Conservation (phyloP, 2,329 filamentous ascomycete species). For the Scytalidium sp. region DNA sequence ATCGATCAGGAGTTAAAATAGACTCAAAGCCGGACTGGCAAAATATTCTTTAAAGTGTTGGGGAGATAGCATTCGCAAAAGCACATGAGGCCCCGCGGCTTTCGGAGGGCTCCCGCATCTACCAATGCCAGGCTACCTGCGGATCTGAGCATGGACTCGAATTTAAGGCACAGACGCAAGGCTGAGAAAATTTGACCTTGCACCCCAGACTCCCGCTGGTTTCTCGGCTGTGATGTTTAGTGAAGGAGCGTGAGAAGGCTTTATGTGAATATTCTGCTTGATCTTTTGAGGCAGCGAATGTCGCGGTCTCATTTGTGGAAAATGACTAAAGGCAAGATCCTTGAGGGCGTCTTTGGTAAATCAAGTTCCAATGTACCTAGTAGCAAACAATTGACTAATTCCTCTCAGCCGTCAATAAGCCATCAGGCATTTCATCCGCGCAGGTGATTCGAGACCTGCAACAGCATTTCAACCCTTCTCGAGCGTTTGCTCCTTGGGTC, state of each 20-base stretch:
- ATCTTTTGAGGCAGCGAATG: conserved; percentile 12
- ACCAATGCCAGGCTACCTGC: background rate
- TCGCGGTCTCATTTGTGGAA: conserved; percentile 18
- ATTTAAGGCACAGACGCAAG: background rate
- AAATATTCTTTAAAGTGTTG: background rate
- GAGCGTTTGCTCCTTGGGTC: conserved; percentile 76
- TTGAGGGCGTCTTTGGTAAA: conserved; percentile 63
- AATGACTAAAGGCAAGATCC: conserved; percentile 38
- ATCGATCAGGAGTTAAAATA: background rate
- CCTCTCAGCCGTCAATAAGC: conserved; percentile 85
- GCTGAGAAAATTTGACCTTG: background rate
- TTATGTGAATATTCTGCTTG: background rate
- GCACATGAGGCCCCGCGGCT: background rate
- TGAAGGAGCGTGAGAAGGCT: background rate
- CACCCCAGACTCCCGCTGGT: background rate
- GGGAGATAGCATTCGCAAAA: background rate
- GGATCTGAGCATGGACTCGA: background rate
- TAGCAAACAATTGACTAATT: conserved; percentile 3
- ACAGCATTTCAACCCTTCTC: conserved; percentile 76
- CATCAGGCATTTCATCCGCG: conserved; percentile 79
- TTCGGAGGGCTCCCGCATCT: background rate
- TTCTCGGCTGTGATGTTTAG: background rate
- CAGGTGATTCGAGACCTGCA: conserved; percentile 89
- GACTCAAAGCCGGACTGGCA: too few relatives aligned
- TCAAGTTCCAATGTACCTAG: conserved; percentile 16